phyloP scores from a whole-genome alignment of 148 eudicot species.

The Rhododendron henanense region DNA sequence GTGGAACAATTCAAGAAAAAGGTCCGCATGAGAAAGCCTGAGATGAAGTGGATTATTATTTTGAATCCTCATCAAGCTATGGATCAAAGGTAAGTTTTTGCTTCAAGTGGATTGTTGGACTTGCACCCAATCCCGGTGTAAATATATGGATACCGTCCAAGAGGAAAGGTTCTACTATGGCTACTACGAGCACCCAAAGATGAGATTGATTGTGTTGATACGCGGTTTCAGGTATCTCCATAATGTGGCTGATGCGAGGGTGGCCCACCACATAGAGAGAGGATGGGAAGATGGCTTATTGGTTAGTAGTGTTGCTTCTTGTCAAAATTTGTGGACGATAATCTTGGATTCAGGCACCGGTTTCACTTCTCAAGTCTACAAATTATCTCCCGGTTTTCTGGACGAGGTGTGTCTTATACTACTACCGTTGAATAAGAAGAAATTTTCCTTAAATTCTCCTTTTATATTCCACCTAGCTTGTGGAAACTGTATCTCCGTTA shows the following conservation, averaged over 20 bases:
- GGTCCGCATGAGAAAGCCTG: constrained; percentile 67
- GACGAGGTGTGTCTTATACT: constrained; percentile 45
- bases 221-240: constrained; percentile 53
- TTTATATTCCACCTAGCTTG: neutral
- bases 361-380: constrained; percentile 51
- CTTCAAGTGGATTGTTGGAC: too few species aligned
- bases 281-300: constrained; percentile 65
- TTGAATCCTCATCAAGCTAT: constrained; percentile 71
- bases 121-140: too few species aligned
- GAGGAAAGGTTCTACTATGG: too few species aligned
- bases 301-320: constrained; percentile 66
- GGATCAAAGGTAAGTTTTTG: constrained; percentile 59
- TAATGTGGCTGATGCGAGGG: constrained; percentile 58
- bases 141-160: too few species aligned
- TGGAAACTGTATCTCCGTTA: neutral
- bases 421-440: neutral
- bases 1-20: constrained; percentile 50
- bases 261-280: constrained; percentile 58
- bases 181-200: neutral
- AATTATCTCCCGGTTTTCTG: constrained; percentile 59
- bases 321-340: constrained; percentile 61
- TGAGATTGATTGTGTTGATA: neutral
- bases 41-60: constrained; percentile 69
- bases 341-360: constrained; percentile 81
- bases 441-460: neutral